Percentiles rank a stretch among this genome's conserved stretches.
These are phyloP conservation scores for Cytospora paraplurivora DNA, from an alignment of 2,329 filamentous ascomycete species.

Conservation along the genomic window DNA sequence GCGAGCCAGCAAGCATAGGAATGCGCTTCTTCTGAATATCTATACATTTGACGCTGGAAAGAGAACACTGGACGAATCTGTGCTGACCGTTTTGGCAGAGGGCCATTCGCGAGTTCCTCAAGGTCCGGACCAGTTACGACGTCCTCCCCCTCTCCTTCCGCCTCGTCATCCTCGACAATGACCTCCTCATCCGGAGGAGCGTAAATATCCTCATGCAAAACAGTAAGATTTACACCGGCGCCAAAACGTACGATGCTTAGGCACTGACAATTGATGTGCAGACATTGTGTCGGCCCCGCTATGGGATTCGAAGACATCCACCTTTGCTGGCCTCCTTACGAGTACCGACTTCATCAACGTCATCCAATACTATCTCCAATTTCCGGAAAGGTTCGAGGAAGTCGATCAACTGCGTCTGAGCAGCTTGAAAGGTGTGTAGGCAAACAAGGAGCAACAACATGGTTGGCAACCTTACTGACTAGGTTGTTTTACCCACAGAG, in stretches of 20 bases:
- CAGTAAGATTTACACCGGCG: conserved; percentile 54
- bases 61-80: background rate
- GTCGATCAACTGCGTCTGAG: conserved; percentile 93
- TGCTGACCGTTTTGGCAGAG: conserved; percentile 55
- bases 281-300: conserved; percentile 96
- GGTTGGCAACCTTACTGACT: conserved; percentile 25
- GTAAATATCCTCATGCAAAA: conserved; percentile 94
- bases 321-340: conserved; percentile 91
- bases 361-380: conserved; percentile 98
- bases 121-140: conserved; percentile 95
- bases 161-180: conserved; percentile 92
- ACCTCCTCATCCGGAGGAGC: conserved; percentile 95
- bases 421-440: conserved; percentile 76
- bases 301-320: conserved; percentile 92
- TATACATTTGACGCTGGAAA: background rate
- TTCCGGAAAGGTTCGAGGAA: conserved; percentile 83
- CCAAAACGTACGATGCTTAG: conserved; percentile 1
- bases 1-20: conserved; percentile 4
- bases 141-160: conserved; percentile 95
- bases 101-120: conserved; percentile 93
- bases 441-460: conserved; percentile 8
- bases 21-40: background rate
- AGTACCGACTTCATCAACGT: conserved; percentile 98
- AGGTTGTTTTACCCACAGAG: conserved; percentile 55
- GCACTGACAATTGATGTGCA: conserved; percentile 41